A percentile compares a stretch with the other conserved stretches of the same genome.
Evolutionary conservation across 140 eudicot genomes (phyloP).

Genomic region (Stevia rebaudiana): DNA sequence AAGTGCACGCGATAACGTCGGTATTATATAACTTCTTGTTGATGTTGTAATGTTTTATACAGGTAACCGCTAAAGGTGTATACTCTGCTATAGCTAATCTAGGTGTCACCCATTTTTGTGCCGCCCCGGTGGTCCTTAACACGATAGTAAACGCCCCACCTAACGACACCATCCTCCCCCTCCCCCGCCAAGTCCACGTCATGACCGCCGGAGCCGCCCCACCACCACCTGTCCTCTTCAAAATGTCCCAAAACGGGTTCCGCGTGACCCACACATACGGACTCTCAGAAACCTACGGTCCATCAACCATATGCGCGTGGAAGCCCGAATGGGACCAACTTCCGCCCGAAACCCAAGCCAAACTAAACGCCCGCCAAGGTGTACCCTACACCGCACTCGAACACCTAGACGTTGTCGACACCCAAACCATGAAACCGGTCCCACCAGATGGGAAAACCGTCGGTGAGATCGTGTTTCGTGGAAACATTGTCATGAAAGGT

Average conservation of each 20-base stretch:
- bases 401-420: constrained; percentile 54
- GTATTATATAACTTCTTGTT: background rate
- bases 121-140: constrained; percentile 92
- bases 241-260: constrained; percentile 68
- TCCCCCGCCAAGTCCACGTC: constrained; percentile 62
- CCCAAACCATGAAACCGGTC: constrained; percentile 54
- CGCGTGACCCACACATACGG: constrained; percentile 79
- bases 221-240: constrained; percentile 63
- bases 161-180: constrained; percentile 65
- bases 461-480: constrained; percentile 78
- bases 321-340: constrained; percentile 81
- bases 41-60: constrained; percentile 5
- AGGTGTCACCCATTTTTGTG: constrained; percentile 85
- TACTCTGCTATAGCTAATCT: constrained; percentile 67
- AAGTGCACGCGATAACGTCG: background rate
- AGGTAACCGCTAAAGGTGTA: constrained; percentile 72
- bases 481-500: constrained; percentile 81
- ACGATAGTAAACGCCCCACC: constrained; percentile 62
- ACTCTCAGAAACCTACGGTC: constrained; percentile 82
- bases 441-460: constrained; percentile 66
- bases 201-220: constrained; percentile 96
- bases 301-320: constrained; percentile 82
- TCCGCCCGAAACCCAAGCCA: constrained; percentile 56
- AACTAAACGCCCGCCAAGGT: constrained; percentile 71
- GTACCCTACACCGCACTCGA: constrained; percentile 54